A percentile compares a stretch with the other conserved stretches of the same genome.
Conservation (phyloP, 148 eudicot genomes). For the Salicornia ramosissima region DNA sequence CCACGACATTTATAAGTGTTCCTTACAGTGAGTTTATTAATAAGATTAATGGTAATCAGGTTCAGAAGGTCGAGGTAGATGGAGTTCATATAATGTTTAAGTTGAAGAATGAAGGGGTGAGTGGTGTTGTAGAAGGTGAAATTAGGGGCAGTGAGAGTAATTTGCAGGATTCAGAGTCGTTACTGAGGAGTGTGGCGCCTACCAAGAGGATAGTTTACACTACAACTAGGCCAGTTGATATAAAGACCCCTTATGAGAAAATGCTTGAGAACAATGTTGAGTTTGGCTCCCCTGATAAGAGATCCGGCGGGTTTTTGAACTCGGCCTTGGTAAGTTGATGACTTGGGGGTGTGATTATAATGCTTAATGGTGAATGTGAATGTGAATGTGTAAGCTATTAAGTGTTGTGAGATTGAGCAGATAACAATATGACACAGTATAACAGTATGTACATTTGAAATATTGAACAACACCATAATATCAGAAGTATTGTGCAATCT, state of each 20-base stretch:
- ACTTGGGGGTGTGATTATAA: not conserved
- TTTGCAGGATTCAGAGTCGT: slow-evolving; percentile 56
- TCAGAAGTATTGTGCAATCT: not conserved
- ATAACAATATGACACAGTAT: not conserved
- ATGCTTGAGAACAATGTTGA: slow-evolving; percentile 80
- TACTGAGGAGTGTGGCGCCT: slow-evolving; percentile 53
- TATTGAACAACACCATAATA: not conserved
- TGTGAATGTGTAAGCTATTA: not conserved
- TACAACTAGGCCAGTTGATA: slow-evolving; percentile 69
- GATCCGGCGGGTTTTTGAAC: slow-evolving; percentile 77
- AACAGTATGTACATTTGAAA: not conserved
- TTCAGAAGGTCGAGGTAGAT: slow-evolving; percentile 91
- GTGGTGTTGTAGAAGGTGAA: slow-evolving; percentile 34
- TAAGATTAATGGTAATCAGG: slow-evolving; percentile 64
- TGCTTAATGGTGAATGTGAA: slow-evolving; percentile 8
- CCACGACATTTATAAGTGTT: slow-evolving; percentile 59
- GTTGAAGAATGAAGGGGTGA: slow-evolving; percentile 51
- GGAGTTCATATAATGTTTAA: slow-evolving; percentile 81
- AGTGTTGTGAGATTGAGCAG: not conserved
- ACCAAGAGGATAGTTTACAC: slow-evolving; percentile 68
- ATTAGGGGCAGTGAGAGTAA: slow-evolving; percentile 32
- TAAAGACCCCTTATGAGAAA: slow-evolving; percentile 86
- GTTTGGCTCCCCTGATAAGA: slow-evolving; percentile 89
- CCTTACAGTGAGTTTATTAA: slow-evolving; percentile 84
- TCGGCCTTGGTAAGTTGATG: slow-evolving; percentile 66